Evolutionary conservation across 2,329 filamentous ascomycete species (phyloP), one percentile per base, ranked within the genome.

Genomic region (Cryphonectria naterciae): DNA sequence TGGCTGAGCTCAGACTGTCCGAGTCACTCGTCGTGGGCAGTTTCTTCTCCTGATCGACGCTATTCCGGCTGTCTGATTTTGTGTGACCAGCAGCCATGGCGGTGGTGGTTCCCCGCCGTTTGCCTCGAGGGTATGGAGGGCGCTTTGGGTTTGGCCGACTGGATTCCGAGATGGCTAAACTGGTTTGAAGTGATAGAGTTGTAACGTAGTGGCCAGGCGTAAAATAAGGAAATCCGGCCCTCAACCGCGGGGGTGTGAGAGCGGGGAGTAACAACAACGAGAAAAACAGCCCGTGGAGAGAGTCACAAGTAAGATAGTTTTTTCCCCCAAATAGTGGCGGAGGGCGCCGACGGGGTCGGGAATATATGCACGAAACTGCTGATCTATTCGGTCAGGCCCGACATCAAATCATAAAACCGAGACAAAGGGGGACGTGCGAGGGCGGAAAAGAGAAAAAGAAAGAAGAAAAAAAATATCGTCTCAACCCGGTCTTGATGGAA

Each of bases 1-100:
- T 39, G 13, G 28, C 58, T 13, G 17, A 39, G 35, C 58, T 61
- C 58, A 61, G 32, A 35, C 58, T 61, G 58, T 61, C 58, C 58
- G 58, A 61, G 35, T 61, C 58, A 61, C 58, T 61, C 19, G 58
- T 39, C 19, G 1, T 15, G 22, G 58, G 58, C 58, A 39, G 19
- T 17, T 61, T 22, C 11, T 61, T 61, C 58, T 37, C 58, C 58
- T 61, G 32, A 10, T 61, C 35, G 58, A 11, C 22, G 35, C 8
- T 2, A 39, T n/a, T 39, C 28, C 28, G 35, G 58, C 58, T 19
- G 19, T n/a, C 58, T 39, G 32, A 25, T 39, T 22, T n/a, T 39
- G 35, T n/a, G 35, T 11, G 58, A 37, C 58, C 58, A n/a, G 46
- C 46, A 49, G 58, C 58, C 58, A 61, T 61, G 11, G 35, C 11